phyloP scores from a whole-genome alignment of 1,139 yeast species.

The Ogataea hybrid region DNA sequence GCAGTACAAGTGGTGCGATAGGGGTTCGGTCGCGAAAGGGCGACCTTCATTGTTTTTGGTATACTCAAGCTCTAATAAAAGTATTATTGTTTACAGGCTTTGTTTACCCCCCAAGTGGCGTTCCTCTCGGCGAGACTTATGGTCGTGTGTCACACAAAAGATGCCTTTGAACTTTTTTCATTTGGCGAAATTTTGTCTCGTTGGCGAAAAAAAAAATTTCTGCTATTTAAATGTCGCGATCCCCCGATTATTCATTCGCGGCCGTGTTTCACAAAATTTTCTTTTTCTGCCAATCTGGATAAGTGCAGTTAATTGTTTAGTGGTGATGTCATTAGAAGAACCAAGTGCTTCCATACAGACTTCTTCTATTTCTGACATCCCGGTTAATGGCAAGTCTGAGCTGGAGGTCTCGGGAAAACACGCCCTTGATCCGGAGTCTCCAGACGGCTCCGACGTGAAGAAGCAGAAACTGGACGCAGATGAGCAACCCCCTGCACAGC shows the following conservation, averaged over 20 bases:
- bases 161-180: background rate
- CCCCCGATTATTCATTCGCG: constrained; percentile 19
- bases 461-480: constrained; percentile 12
- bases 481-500: constrained; percentile 2
- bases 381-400: constrained; percentile 14
- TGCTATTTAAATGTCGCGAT: constrained; percentile 23
- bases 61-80: background rate
- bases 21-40: background rate
- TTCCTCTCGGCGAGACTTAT: background rate
- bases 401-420: constrained; percentile 12
- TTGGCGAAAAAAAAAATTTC: constrained; percentile 14
- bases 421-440: constrained; percentile 5
- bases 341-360: constrained; percentile 16
- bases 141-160: constrained; percentile 10
- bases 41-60: background rate
- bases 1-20: background rate
- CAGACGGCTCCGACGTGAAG: constrained; percentile 14
- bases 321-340: constrained; percentile 28
- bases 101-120: constrained; percentile 9
- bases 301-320: constrained; percentile 13
- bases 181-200: constrained; percentile 8
- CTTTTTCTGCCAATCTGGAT: constrained; percentile 16
- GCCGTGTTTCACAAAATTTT: constrained; percentile 10
- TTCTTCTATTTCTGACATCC: constrained; percentile 14
- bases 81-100: background rate